phyloP scores from a whole-genome alignment of 2,329 filamentous ascomycete genomes.

The Hypoxylon sp. region DNA sequence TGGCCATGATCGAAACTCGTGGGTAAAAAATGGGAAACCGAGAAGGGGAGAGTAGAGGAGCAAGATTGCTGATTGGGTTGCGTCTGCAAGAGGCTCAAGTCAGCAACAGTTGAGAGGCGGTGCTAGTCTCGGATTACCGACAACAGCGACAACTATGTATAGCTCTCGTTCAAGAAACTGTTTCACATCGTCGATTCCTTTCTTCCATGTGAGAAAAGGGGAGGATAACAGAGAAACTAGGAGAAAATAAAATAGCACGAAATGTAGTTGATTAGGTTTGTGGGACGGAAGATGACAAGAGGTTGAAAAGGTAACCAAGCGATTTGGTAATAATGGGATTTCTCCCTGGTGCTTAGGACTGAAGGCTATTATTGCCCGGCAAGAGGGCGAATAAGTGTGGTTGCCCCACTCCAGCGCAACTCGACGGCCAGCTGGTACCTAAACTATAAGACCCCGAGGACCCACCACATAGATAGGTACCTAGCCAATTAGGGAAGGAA shows the following conservation, averaged over 20 bases:
- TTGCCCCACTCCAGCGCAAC: conserved; percentile 36
- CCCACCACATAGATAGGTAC: conserved; percentile 18
- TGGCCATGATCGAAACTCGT: background rate
- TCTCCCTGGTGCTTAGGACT: conserved; percentile 37
- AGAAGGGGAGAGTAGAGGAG: conserved; percentile 5
- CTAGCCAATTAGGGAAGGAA: conserved; percentile 11
- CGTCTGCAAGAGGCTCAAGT: conserved; percentile 31
- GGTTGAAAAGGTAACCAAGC: conserved; percentile 37
- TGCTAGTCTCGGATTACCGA: conserved; percentile 36
- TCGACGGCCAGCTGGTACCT: conserved; percentile 35
- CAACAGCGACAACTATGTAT: conserved; percentile 28
- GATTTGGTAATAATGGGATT: conserved; percentile 42
- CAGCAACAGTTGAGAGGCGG: conserved; percentile 30
- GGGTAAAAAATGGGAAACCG: background rate
- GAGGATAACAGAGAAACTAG: background rate
- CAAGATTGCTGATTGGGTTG: background rate
- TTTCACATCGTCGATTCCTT: conserved; percentile 3
- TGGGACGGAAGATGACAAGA: conserved; percentile 31
- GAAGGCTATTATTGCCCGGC: conserved; percentile 40
- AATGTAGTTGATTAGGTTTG: conserved; percentile 14
- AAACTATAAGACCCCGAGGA: conserved; percentile 32
- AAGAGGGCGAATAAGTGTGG: conserved; percentile 38
- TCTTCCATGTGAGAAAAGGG: background rate
- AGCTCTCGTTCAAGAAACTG: conserved; percentile 10
- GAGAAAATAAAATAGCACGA: conserved; percentile 18